Evolutionary conservation across 352 stramenopile species (phyloP).

Genomic region (Pythium scleroteichum): DNA sequence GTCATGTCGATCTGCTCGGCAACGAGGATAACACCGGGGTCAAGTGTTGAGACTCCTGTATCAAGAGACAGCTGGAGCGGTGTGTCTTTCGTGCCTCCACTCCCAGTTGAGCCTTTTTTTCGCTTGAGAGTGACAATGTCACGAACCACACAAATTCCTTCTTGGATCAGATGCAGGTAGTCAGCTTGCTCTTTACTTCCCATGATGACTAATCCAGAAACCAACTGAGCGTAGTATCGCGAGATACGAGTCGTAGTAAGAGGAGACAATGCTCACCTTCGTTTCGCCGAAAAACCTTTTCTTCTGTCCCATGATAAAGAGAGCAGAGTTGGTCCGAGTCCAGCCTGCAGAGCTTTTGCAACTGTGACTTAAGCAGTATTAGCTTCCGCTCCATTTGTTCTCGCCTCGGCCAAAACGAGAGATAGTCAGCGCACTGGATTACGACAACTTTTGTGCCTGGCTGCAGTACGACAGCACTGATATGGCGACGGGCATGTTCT

Average conservation of each 20-base stretch:
- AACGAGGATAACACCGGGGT: constrained; percentile 38
- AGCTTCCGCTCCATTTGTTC: constrained; percentile 37
- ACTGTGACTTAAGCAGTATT: constrained; percentile 30
- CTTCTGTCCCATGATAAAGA: constrained; percentile 42
- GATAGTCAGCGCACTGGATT: constrained; percentile 40
- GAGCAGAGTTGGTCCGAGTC: constrained; percentile 44
- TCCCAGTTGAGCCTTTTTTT: constrained; percentile 7
- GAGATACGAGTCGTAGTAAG: neutral
- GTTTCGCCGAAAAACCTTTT: constrained; percentile 38
- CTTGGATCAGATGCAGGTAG: constrained; percentile 41
- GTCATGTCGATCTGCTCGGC: constrained; percentile 19
- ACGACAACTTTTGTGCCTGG: constrained; percentile 36
- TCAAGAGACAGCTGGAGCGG: constrained; percentile 35
- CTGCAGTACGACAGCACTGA: constrained; percentile 30
- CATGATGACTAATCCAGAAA: constrained; percentile 32
- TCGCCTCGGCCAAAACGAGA: constrained; percentile 33
- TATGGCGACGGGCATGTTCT: constrained; percentile 27
- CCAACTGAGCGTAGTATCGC: neutral
- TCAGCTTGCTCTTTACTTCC: constrained; percentile 27
- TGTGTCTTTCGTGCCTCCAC: neutral
- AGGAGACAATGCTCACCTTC: constrained; percentile 33
- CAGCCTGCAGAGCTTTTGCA: constrained; percentile 35
- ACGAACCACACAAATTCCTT: constrained; percentile 44
- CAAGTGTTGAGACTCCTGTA: constrained; percentile 42
- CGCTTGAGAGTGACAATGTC: constrained; percentile 40